Percentiles rank a stretch among this genome's conserved stretches.
phyloP scores from a whole-genome alignment of 495 filamentous ascomycete species.

The Penicillium psychrofluorescens region DNA sequence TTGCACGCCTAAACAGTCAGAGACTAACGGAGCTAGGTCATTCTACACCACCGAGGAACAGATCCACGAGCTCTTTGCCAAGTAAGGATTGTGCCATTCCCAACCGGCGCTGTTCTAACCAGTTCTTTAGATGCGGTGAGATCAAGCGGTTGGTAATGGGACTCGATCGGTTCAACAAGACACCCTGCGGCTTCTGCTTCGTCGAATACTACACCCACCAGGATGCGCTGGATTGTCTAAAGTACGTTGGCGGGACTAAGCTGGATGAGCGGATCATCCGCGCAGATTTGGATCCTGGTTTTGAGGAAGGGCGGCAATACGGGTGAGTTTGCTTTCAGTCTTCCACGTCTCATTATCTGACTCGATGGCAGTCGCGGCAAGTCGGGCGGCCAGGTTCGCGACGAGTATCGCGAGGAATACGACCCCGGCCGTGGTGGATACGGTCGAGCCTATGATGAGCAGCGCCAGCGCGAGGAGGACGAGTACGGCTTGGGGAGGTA shows the following conservation, averaged over 20 bases:
- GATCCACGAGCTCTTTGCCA: conserved; percentile 93
- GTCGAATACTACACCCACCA: conserved; percentile 98
- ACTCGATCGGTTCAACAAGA: conserved; percentile 92
- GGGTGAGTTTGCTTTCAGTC: conserved; percentile 43
- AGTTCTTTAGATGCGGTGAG: conserved; percentile 65
- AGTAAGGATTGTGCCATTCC: conserved; percentile 36
- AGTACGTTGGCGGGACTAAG: conserved; percentile 98
- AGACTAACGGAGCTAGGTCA: conserved; percentile 49
- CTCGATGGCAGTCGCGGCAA: conserved; percentile 57
- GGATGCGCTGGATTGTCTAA: conserved; percentile 94
- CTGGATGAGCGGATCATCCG: conserved; percentile 93
- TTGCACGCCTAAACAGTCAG: too few species aligned
- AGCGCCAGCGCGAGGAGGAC: conserved; percentile 52
- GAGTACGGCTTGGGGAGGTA: conserved; percentile 47
- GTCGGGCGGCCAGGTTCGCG: conserved; percentile 92
- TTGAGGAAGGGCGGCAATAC: conserved; percentile 92
- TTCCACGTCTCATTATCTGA: neutral
- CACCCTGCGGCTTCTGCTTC: conserved; percentile 97
- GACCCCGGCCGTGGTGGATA: conserved; percentile 90
- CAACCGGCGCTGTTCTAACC: neutral
- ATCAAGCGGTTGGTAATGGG: conserved; percentile 99
- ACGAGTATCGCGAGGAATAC: conserved; percentile 95
- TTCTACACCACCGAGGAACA: conserved; percentile 99
- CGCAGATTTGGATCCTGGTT: conserved; percentile 94
- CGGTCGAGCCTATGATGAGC: conserved; percentile 59